Conservation (phyloP, 148 eudicot genomes). For the Polygonum maritimum region DNA sequence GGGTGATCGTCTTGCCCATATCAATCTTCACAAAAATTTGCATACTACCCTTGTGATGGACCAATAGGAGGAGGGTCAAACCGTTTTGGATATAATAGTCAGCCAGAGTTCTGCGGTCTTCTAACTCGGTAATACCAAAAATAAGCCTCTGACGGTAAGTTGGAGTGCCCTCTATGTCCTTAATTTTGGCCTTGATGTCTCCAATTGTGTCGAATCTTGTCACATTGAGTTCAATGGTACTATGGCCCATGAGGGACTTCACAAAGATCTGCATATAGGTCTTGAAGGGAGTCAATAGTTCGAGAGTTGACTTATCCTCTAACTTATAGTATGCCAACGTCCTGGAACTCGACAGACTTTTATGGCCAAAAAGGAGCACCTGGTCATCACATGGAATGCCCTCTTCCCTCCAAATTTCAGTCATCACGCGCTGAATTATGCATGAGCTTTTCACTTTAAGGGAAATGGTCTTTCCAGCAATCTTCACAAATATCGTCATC, state of each 20-base stretch:
- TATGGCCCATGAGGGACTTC: background rate
- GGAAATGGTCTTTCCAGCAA: background rate
- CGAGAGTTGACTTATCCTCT: background rate
- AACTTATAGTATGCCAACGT: background rate
- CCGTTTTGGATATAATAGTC: background rate
- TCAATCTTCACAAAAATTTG: background rate
- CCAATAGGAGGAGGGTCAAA: too few species aligned
- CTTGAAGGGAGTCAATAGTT: background rate
- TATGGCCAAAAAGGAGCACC: background rate
- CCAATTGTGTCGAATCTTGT: background rate
- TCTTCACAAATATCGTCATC: background rate
- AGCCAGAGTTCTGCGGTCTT: background rate
- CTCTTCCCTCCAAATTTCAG: background rate
- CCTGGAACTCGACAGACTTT: too few species aligned
- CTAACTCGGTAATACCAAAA: background rate
- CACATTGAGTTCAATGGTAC: slow-evolving; percentile 4
- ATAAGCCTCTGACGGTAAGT: background rate
- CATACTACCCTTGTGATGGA: background rate
- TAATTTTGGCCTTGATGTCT: background rate
- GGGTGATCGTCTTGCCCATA: background rate
- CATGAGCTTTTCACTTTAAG: background rate
- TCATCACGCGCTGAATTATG: slow-evolving; percentile 15
- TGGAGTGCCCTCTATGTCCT: background rate
- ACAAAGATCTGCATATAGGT: background rate
- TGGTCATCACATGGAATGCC: background rate